Evolutionary conservation across 176 grass and related monocot species (phyloP), one percentile per base, ranked within the genome.

Genomic region (Triticum timopheevii): DNA sequence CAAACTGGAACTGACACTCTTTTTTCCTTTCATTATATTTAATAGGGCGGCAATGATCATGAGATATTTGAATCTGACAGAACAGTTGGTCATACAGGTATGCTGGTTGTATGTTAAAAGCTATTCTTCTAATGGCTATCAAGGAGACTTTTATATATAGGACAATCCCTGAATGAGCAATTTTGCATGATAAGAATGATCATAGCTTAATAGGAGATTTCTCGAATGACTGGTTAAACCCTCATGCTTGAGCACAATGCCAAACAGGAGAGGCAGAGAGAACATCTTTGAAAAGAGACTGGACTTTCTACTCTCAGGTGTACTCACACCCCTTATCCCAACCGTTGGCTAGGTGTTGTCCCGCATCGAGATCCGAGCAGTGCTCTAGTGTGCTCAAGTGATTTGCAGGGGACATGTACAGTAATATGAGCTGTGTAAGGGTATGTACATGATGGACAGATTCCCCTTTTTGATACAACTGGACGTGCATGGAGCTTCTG

Each of bases 71-170:
- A 93, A 85, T 96, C 93, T 81, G 94, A 94, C 44, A 83, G 90
- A 90, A 98, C 97, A 80, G 66, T 96, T 88, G 94, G 97, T 9
- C 92, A 98, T 82, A 91, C 94, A 90, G 94, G 97, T 98, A 92
- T 78, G 78, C 42, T 74, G 34, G 5, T 77, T 88, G 11, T 71
- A 70, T 78, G 65, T 19, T 73, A 61, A 77, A 79, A 83, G 42
- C 68, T 50, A 69, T 10, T 87, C 76, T 68, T 87, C 22, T 40
- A 38, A 81, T 69, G 35, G 47, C 79, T 36, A 69, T 58, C 1
- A 12, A 80, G 11, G 63, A 19, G 13, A 5, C 19, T 12, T 63
- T 2, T 80, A 40, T 27, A 20, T 80, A 22, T 11, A 61, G 49
- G 16, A n/a, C 7, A 16, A 38, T 20, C 13, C 12, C 24, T 58